phyloP scores from a whole-genome alignment of 108 stramenopile species.

The Stephanodiscus minutulus region DNA sequence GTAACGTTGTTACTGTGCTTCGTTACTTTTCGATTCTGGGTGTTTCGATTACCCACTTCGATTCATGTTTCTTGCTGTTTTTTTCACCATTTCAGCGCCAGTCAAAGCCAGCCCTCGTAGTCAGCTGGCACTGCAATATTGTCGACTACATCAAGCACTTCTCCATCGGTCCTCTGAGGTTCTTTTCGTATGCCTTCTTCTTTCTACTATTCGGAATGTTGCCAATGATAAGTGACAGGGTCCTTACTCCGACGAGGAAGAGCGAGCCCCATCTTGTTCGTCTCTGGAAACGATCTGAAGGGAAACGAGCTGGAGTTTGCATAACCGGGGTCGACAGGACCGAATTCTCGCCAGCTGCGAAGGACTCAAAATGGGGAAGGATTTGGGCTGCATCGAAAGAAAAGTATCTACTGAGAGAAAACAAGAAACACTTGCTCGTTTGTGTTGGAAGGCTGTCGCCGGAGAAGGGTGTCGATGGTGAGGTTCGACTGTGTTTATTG shows the following conservation, averaged over 20 bases:
- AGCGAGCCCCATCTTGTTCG: constrained; percentile 42
- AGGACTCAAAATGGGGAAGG: constrained; percentile 40
- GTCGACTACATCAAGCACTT: constrained; percentile 54
- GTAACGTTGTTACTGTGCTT: background rate
- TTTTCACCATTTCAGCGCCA: constrained; percentile 8
- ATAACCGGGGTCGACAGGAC: constrained; percentile 48
- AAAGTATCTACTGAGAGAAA: constrained; percentile 26
- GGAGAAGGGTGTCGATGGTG: constrained; percentile 50
- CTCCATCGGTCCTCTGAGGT: constrained; percentile 32
- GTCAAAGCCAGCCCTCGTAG: constrained; percentile 52
- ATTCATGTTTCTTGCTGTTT: background rate
- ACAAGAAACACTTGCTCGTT: constrained; percentile 42
- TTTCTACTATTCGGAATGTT: constrained; percentile 46
- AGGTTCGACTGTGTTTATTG: background rate
- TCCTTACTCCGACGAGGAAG: constrained; percentile 53
- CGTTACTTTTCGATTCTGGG: background rate
- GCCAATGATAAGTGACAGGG: constrained; percentile 45
- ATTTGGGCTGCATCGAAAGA: constrained; percentile 43
- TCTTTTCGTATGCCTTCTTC: constrained; percentile 30
- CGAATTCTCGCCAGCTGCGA: constrained; percentile 37
- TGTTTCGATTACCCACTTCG: background rate
- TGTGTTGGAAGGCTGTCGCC: constrained; percentile 55
- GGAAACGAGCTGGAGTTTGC: constrained; percentile 44
- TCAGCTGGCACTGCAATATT: constrained; percentile 61
- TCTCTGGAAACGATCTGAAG: constrained; percentile 27